These are phyloP conservation scores for Saccharomycodes ludwigii DNA, from an alignment of 805 yeast genomes.

Conservation along the genomic window DNA sequence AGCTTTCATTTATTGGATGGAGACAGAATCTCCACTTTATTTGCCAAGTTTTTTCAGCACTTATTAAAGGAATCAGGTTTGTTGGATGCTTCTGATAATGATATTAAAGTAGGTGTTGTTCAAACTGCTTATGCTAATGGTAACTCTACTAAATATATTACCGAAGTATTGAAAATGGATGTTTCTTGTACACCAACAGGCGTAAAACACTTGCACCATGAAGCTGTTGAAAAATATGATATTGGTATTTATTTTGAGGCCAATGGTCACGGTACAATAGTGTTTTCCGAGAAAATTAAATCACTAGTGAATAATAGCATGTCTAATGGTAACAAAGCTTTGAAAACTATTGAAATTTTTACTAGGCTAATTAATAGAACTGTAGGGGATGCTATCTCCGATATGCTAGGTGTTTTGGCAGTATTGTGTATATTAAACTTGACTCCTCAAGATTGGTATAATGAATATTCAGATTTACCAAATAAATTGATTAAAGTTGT, in stretches of 20 bases:
- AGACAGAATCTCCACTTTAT: conserved; percentile 80
- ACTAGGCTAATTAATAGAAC: conserved; percentile 81
- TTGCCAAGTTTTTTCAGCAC: conserved; percentile 55
- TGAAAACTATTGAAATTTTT: conserved; percentile 44
- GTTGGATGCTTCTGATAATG: conserved; percentile 12
- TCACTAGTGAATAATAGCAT: conserved; percentile 22
- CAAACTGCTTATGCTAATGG: conserved; percentile 99
- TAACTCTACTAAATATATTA: conserved; percentile 63
- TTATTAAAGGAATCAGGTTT: conserved; percentile 34
- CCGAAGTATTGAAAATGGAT: conserved; percentile 50
- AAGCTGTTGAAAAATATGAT: conserved; percentile 70
- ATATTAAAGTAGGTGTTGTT: conserved; percentile 59
- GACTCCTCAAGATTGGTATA: conserved; percentile 63
- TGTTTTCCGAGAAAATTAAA: conserved; percentile 48
- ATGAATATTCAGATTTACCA: conserved; percentile 73
- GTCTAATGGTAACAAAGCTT: conserved; percentile 35
- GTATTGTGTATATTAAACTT: conserved; percentile 45
- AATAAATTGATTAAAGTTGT: conserved; percentile 70
- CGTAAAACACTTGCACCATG: conserved; percentile 89
- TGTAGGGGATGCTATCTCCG: conserved; percentile 98
- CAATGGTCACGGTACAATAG: conserved; percentile 96
- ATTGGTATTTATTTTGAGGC: conserved; percentile 96
- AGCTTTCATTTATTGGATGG: conserved; percentile 67
- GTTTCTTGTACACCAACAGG: conserved; percentile 91
- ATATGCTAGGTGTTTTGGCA: conserved; percentile 63